These are phyloP conservation scores for Trypanosomatidae sp. DNA, from an alignment of 208 protist genomes.

Conservation along the genomic window DNA sequence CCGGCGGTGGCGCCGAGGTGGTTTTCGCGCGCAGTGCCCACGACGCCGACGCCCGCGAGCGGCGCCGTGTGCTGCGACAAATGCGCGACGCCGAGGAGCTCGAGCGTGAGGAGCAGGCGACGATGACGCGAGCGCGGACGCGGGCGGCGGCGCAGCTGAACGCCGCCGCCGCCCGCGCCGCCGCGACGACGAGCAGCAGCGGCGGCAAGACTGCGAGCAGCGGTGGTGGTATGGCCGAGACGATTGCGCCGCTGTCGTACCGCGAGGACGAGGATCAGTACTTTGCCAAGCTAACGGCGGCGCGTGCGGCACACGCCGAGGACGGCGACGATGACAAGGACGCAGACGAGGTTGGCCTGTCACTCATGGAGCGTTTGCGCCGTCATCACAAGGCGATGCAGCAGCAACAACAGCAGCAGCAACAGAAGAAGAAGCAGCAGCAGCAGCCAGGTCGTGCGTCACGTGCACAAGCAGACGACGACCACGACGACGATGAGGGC, in stretches of 20 bases:
- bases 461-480: conserved; percentile 9
- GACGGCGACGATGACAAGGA: conserved; percentile 11
- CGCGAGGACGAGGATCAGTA: conserved; percentile 87
- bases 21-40: conserved; percentile 12
- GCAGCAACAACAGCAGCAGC: neutral
- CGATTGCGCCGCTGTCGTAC: conserved; percentile 57
- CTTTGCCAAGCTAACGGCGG: conserved; percentile 64
- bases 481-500: conserved; percentile 9
- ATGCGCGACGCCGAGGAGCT: conserved; percentile 64
- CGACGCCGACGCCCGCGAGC: conserved; percentile 45
- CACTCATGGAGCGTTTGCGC: conserved; percentile 66
- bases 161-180: conserved; percentile 19
- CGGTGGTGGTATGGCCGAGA: neutral
- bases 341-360: conserved; percentile 31
- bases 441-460: conserved; percentile 4
- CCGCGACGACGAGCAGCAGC: too few species aligned
- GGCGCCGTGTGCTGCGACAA: conserved; percentile 39
- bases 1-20: conserved; percentile 4
- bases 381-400: conserved; percentile 22
- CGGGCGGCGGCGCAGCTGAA: conserved; percentile 53
- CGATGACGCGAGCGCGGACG: conserved; percentile 72
- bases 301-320: conserved; percentile 12
- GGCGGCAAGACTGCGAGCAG: too few species aligned
- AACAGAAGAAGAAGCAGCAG: conserved; percentile 10
- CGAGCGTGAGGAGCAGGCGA: conserved; percentile 65